Percentiles rank a stretch among this genome's conserved stretches.
phyloP scores from a whole-genome alignment of 2,329 filamentous ascomycete genomes.

The Trichoderma hamatum region DNA sequence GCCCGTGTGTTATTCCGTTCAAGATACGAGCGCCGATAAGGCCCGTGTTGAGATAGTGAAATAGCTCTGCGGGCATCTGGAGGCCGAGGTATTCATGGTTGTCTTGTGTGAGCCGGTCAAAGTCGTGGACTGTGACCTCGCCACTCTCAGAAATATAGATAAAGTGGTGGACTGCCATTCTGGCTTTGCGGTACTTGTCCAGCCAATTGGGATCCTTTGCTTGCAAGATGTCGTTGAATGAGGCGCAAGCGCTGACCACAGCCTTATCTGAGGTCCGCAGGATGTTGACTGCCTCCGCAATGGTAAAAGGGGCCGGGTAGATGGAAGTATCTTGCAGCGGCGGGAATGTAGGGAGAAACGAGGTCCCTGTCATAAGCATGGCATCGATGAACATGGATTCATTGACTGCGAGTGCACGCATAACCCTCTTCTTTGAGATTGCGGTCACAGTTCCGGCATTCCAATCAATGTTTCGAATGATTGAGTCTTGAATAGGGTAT shows the following conservation, averaged over 20 bases:
- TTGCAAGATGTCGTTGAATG: conserved; percentile 78
- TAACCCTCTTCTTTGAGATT: conserved; percentile 68
- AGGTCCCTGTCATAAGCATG: conserved; percentile 79
- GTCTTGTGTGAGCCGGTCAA: conserved; percentile 74
- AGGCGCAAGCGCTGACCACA: conserved; percentile 73
- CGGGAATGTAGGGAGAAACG: conserved; percentile 78
- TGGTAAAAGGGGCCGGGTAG: conserved; percentile 60
- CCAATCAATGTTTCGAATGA: conserved; percentile 70
- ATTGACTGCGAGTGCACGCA: conserved; percentile 66
- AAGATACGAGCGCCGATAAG: conserved; percentile 78
- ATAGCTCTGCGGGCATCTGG: conserved; percentile 84
- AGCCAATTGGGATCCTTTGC: conserved; percentile 74
- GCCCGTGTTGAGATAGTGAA: conserved; percentile 84
- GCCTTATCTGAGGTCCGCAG: conserved; percentile 69
- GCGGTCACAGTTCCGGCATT: conserved; percentile 65
- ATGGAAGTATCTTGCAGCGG: conserved; percentile 65
- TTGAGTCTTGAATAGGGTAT: conserved; percentile 77
- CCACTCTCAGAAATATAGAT: conserved; percentile 79
- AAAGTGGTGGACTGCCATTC: conserved; percentile 84
- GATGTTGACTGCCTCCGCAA: conserved; percentile 78
- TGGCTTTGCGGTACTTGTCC: conserved; percentile 83
- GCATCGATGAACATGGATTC: conserved; percentile 82
- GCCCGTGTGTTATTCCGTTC: conserved; percentile 78
- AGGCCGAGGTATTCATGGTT: conserved; percentile 90
- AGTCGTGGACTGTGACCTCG: conserved; percentile 73